A percentile compares a stretch with the other conserved stretches of the same genome.
phyloP scores from a whole-genome alignment of 2,329 filamentous ascomycete species.

The Volutella citrinella region DNA sequence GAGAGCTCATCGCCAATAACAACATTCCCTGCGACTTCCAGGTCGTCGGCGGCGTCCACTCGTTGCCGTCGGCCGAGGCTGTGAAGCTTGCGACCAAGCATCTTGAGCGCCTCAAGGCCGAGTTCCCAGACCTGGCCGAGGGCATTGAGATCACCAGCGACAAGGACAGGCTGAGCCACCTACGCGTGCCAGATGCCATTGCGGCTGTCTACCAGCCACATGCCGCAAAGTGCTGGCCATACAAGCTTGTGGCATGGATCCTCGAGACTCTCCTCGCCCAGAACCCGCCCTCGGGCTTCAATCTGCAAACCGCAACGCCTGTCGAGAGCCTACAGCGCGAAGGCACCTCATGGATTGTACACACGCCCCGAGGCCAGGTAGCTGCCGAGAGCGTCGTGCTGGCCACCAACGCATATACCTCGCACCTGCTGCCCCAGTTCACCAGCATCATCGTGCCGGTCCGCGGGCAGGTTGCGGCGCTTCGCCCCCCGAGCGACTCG shows the following conservation, averaged over 20 bases:
- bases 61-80: constrained; percentile 54
- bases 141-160: constrained; percentile 40
- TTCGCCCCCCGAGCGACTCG: constrained; percentile 51
- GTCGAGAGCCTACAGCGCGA: constrained; percentile 47
- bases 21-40: constrained; percentile 69
- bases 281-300: constrained; percentile 48
- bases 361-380: constrained; percentile 68
- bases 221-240: constrained; percentile 75
- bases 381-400: constrained; percentile 64
- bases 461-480: constrained; percentile 68
- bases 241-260: constrained; percentile 75
- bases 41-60: constrained; percentile 60
- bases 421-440: constrained; percentile 67
- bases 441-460: constrained; percentile 72
- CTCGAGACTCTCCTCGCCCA: constrained; percentile 54
- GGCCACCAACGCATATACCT: constrained; percentile 82
- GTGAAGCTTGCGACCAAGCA: constrained; percentile 49
- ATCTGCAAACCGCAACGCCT: constrained; percentile 72
- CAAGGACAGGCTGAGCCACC: constrained; percentile 40
- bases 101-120: constrained; percentile 47
- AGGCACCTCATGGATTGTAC: constrained; percentile 52
- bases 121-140: constrained; percentile 56
- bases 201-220: constrained; percentile 63
- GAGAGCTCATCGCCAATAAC: constrained; percentile 53
- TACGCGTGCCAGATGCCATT: constrained; percentile 54